phyloP scores from a whole-genome alignment of 2,329 filamentous ascomycete species.

The Pyrenophora tritici-repentis region DNA sequence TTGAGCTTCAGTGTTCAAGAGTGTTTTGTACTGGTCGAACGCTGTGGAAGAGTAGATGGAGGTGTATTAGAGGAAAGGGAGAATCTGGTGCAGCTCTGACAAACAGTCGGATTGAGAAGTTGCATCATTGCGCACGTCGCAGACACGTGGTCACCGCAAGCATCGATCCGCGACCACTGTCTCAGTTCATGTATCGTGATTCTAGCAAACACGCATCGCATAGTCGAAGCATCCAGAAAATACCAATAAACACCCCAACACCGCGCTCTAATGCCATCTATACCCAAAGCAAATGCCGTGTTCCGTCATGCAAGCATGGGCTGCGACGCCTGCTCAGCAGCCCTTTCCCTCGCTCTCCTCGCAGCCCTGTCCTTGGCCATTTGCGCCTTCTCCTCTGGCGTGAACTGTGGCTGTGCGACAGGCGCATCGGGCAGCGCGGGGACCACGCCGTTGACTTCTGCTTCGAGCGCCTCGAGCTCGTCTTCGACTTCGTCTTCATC shows the following conservation, averaged over 20 bases:
- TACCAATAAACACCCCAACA: slow-evolving; percentile 31
- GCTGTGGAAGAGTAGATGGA: background rate
- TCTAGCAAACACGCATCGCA: background rate
- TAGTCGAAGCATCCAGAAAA: slow-evolving; percentile 1
- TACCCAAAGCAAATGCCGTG: slow-evolving; percentile 4
- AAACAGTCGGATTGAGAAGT: slow-evolving; percentile 7
- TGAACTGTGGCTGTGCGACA: slow-evolving; percentile 35
- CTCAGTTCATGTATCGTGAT: slow-evolving; percentile 1
- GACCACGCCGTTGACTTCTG: slow-evolving; percentile 57
- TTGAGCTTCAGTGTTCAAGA: slow-evolving; percentile 10
- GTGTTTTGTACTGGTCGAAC: background rate
- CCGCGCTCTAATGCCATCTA: slow-evolving; percentile 42
- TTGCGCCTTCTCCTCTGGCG: slow-evolving; percentile 34
- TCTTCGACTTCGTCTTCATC: slow-evolving; percentile 99
- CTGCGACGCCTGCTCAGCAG: slow-evolving; percentile 39
- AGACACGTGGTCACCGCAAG: slow-evolving; percentile 27
- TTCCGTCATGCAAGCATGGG: slow-evolving; percentile 44
- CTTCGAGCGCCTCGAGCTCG: slow-evolving; percentile 81
- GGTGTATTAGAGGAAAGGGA: background rate
- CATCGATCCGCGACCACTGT: background rate
- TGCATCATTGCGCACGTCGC: slow-evolving; percentile 5
- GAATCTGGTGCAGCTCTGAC: slow-evolving; percentile 5
- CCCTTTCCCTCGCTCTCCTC: slow-evolving; percentile 40
- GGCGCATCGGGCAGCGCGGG: slow-evolving; percentile 49
- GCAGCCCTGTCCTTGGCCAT: slow-evolving; percentile 41